Evolutionary conservation across 2,329 filamentous ascomycete species (phyloP).

Genomic region (Capronia epimyces): DNA sequence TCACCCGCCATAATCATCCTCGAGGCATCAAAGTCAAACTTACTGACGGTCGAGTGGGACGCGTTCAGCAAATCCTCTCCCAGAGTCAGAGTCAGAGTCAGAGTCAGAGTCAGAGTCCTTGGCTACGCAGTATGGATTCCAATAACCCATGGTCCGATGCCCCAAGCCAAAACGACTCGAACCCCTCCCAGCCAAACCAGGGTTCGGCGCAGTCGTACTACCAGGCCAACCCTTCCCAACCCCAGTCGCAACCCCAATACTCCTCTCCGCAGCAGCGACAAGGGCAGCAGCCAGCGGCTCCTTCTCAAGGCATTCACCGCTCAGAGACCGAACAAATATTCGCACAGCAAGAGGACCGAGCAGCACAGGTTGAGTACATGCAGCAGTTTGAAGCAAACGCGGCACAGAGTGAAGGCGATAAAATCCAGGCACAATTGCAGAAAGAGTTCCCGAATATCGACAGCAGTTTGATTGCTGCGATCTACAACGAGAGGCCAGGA

Average conservation of each 20-base stretch:
- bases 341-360: constrained; percentile 21
- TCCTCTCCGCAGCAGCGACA: constrained; percentile 13
- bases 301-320: constrained; percentile 18
- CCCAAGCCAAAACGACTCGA: constrained; percentile 15
- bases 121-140: constrained; percentile 13
- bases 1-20: constrained; percentile 69
- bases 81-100: constrained; percentile 2
- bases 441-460: constrained; percentile 30
- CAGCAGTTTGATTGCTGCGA: constrained; percentile 28
- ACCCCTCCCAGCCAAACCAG: constrained; percentile 7
- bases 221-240: constrained; percentile 5
- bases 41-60: constrained; percentile 63
- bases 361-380: constrained; percentile 28
- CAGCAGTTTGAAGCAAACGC: constrained; percentile 27
- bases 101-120: not conserved
- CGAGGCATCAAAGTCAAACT: constrained; percentile 74
- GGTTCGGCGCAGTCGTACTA: constrained; percentile 36
- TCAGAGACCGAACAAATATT: constrained; percentile 25
- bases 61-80: constrained; percentile 53
- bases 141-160: constrained; percentile 25
- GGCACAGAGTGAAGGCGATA: constrained; percentile 24
- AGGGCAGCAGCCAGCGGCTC: constrained; percentile 10
- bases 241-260: constrained; percentile 11
- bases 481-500: constrained; percentile 26
- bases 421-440: constrained; percentile 26